Percentiles rank a stretch among this genome's conserved stretches.
These are phyloP conservation scores for Blastomyces emzantsi DNA, from an alignment of 2,329 filamentous ascomycete species.

Conservation along the genomic window DNA sequence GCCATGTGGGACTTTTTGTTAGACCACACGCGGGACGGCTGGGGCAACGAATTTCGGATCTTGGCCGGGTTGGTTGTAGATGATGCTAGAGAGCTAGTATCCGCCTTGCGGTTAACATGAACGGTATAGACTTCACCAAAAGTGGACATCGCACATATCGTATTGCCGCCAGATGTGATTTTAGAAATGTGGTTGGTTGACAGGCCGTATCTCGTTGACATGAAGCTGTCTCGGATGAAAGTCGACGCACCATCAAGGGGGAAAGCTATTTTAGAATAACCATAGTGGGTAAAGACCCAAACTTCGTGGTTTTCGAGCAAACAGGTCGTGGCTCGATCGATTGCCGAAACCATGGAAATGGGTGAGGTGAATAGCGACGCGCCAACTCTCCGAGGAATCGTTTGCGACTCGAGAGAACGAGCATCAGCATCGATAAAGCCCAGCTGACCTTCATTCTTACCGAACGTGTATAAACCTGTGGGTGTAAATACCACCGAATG, in stretches of 20 bases:
- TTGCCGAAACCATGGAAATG: constrained; percentile 75
- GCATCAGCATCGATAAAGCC: constrained; percentile 94
- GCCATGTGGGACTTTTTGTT: constrained; percentile 76
- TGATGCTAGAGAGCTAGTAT: constrained; percentile 50
- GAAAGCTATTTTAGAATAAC: constrained; percentile 84
- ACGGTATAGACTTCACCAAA: constrained; percentile 85
- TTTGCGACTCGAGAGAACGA: constrained; percentile 75
- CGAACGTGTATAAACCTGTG: constrained; percentile 80
- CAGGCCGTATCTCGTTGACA: constrained; percentile 56
- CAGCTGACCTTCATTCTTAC: constrained; percentile 88
- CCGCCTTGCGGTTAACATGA: constrained; percentile 59
- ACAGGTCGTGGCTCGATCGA: constrained; percentile 79
- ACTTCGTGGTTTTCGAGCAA: constrained; percentile 81
- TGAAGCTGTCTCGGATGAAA: constrained; percentile 56
- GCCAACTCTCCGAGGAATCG: constrained; percentile 74
- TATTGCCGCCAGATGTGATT: constrained; percentile 78
- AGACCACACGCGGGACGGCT: constrained; percentile 77
- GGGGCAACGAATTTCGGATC: constrained; percentile 71
- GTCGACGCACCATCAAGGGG: constrained; percentile 64
- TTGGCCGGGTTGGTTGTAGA: constrained; percentile 92
- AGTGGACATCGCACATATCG: constrained; percentile 76
- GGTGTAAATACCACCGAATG: constrained; percentile 86
- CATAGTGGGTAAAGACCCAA: constrained; percentile 91
- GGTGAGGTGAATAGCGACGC: constrained; percentile 65
- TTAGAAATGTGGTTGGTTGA: constrained; percentile 61